Evolutionary conservation across 768 basidiomycete genomes (phyloP).

Genomic region (Suillus spraguei): DNA sequence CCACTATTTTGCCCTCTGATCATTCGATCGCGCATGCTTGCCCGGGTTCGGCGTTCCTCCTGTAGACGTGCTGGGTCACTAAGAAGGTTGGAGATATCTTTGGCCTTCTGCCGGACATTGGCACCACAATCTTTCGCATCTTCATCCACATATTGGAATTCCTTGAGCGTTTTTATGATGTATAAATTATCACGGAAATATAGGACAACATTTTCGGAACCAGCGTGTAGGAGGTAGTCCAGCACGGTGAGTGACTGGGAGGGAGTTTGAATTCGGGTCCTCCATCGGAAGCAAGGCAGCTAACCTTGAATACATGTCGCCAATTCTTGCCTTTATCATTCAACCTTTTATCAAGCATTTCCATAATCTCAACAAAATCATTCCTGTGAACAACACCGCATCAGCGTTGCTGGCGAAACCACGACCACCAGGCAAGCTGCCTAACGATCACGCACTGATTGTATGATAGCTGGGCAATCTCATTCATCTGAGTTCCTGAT

Average conservation of each 20-base stretch:
- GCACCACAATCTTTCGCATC: conserved; percentile 96
- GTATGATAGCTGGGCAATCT: conserved; percentile 94
- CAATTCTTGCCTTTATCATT: conserved; percentile 99
- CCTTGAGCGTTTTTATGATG: conserved; percentile 97
- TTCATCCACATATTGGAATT: conserved; percentile 97
- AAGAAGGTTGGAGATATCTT: conserved; percentile 95
- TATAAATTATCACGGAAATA: conserved; percentile 98
- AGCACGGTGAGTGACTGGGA: conserved; percentile 84
- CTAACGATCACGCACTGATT: conserved; percentile 71
- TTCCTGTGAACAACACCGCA: conserved; percentile 46
- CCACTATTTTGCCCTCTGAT: conserved; percentile 55
- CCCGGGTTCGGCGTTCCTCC: conserved; percentile 80
- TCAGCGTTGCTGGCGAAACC: background rate
- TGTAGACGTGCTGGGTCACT: conserved; percentile 84
- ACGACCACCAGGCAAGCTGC: background rate
- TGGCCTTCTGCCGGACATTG: conserved; percentile 97
- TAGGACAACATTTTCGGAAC: conserved; percentile 97
- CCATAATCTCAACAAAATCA: conserved; percentile 99
- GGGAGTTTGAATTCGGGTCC: conserved; percentile 2
- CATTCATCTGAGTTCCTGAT: conserved; percentile 98
- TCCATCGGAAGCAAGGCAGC: conserved; percentile 19
- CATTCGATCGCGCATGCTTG: conserved; percentile 96
- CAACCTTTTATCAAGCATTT: conserved; percentile 98
- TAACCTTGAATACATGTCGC: conserved; percentile 98
- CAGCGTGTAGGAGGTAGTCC: conserved; percentile 94